Conservation (phyloP, 345 rosid species). For the Cardamine occulta region DNA sequence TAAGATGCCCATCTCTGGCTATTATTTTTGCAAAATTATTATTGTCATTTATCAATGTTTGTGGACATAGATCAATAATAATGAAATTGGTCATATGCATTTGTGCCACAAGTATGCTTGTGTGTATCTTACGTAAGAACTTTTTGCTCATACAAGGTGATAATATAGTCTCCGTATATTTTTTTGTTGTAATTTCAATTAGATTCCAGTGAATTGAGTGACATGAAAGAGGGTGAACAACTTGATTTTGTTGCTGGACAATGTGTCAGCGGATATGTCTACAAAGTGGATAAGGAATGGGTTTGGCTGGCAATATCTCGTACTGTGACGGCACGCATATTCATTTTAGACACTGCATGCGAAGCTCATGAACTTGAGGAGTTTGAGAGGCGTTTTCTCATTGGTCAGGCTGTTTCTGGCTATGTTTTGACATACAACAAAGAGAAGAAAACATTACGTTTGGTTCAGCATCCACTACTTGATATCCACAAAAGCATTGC, state of each 20-base stretch:
- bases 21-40: not conserved
- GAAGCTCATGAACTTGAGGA: slow-evolving; percentile 76
- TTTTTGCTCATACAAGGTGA: not conserved
- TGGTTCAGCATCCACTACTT: slow-evolving; percentile 63
- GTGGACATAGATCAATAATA: not conserved
- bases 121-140: slow-evolving; percentile 3
- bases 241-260: slow-evolving; percentile 62
- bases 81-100: slow-evolving; percentile 17
- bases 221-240: slow-evolving; percentile 44
- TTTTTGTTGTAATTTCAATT: slow-evolving; percentile 32
- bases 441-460: slow-evolving; percentile 68
- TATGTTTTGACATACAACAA: slow-evolving; percentile 63
- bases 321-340: slow-evolving; percentile 67
- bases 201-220: slow-evolving; percentile 53
- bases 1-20: slow-evolving; percentile 4
- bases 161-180: slow-evolving; percentile 19
- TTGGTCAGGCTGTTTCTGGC: slow-evolving; percentile 74
- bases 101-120: slow-evolving; percentile 26
- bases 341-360: slow-evolving; percentile 74
- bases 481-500: slow-evolving; percentile 29
- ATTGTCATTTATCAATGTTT: not conserved
- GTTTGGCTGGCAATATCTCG: slow-evolving; percentile 80
- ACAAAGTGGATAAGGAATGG: slow-evolving; percentile 91
- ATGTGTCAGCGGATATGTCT: slow-evolving; percentile 69
- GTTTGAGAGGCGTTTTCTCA: slow-evolving; percentile 60